phyloP scores from a whole-genome alignment of 2,329 filamentous ascomycete species.

The Talaromyces sp. region DNA sequence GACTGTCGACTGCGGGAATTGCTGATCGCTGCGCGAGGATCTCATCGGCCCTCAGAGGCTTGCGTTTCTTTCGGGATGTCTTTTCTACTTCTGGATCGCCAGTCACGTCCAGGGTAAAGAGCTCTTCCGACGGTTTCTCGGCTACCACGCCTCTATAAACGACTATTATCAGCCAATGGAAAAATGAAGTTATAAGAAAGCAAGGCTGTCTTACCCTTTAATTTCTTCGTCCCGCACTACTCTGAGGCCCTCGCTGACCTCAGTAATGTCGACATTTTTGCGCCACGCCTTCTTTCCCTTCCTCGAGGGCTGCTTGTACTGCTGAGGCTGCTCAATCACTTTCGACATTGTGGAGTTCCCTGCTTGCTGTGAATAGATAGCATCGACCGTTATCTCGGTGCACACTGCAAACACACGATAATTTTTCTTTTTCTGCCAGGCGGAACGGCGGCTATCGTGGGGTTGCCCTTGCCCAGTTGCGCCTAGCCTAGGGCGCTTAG shows the following conservation, averaged over 20 bases:
- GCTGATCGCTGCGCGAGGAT: conserved; percentile 81
- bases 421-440: conserved; percentile 10
- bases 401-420: conserved; percentile 2
- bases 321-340: conserved; percentile 57
- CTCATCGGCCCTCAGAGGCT: conserved; percentile 81
- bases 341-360: conserved; percentile 2
- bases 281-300: conserved; percentile 99
- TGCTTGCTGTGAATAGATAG: not conserved
- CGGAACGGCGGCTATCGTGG: conserved; percentile 5
- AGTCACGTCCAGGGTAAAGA: conserved; percentile 75
- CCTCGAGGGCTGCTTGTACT: conserved; percentile 81
- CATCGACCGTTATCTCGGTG: conserved; percentile 1
- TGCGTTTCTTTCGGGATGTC: conserved; percentile 60
- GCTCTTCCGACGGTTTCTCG: conserved; percentile 74
- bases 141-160: conserved; percentile 67
- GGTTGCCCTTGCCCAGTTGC: not conserved
- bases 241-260: conserved; percentile 76
- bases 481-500: not conserved
- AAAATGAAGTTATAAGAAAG: not conserved
- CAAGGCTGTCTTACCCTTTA: conserved; percentile 57
- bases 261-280: conserved; percentile 92
- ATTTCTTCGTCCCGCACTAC: conserved; percentile 85
- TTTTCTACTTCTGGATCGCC: conserved; percentile 65
- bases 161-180: conserved; percentile 6
- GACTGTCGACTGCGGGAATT: conserved; percentile 68